Base-by-base conservation (phyloP, 2,329 filamentous ascomycete genomes). In the Orbilia javanica region DNA sequence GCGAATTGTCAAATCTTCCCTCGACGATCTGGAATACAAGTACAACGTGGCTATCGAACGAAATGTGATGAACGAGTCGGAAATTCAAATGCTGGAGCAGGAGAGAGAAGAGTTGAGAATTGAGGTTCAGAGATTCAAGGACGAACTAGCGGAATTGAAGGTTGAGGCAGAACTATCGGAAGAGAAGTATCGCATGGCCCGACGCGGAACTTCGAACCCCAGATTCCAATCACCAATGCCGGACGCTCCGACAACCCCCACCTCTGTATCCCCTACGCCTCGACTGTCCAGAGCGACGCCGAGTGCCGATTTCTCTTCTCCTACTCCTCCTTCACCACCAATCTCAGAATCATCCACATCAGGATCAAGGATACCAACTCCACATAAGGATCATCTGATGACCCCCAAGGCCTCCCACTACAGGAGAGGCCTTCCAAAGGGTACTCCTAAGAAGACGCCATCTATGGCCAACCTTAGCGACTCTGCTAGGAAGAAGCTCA, bases 21-120 rank as follows among this genome's bases (percentile, higher is more conserved):
- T 98, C 79, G 96, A 99, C 85, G 96, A 99, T 83, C 88, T 99
- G 84, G 96, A 99, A 85, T 95, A 92, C 79, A 99, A 98, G 85
- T 97, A 96, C 85, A 98, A 97, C 84, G 89, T 96, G 71, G 90
- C 94, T 3, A 96, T 99, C 81, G 96, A 99, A 85, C 88, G 95
- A 67, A 90, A 89, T 8, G 96, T 99, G 27, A 90, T 99, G 88
- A 89, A 97, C 85, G 96, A 99, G 83, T 94, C 97, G 84, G 96
- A 98, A 84, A 92, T 98, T 82, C 95, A 92, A 85, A 88, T 90
- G 52, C 93, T 93, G 55, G 96, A 99, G 83, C 92, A 96, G 85
- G 96, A 99, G 84, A 90, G 96, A 82, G 96, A 99, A 84, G 85
- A 87, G 6, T 86, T 99, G 79, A 90, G 96, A 63, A 97, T 99